These are phyloP conservation scores for Hypoxylon intermedium DNA, from an alignment of 495 filamentous ascomycete genomes.

Conservation along the genomic window DNA sequence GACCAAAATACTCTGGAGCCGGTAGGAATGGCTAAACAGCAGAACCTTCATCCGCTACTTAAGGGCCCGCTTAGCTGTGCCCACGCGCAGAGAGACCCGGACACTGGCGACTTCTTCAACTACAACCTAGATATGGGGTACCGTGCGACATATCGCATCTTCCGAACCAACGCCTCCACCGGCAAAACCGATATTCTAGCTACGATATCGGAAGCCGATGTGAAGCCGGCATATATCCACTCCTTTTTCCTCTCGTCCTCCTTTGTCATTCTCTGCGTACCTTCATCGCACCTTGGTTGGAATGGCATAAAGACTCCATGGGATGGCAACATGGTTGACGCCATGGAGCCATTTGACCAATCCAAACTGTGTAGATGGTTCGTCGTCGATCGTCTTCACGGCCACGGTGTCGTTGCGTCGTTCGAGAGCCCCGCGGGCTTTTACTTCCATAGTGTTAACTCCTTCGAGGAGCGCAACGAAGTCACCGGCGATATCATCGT, in stretches of 20 bases:
- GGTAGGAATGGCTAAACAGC: conserved; percentile 64
- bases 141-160: conserved; percentile 65
- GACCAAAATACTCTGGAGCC: conserved; percentile 76
- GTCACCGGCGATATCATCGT: conserved; percentile 53
- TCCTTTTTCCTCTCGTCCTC: conserved; percentile 71
- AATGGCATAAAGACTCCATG: conserved; percentile 60
- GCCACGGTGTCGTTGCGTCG: conserved; percentile 63
- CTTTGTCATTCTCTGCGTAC: conserved; percentile 69
- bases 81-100: conserved; percentile 73
- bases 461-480: conserved; percentile 65
- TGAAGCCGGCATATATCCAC: conserved; percentile 70
- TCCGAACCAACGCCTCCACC: conserved; percentile 63
- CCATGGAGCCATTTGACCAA: conserved; percentile 60
- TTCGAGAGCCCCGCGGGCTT: conserved; percentile 70
- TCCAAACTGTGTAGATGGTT: conserved; percentile 67
- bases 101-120: conserved; percentile 79
- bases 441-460: conserved; percentile 78
- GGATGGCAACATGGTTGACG: conserved; percentile 64
- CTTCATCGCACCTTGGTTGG: conserved; percentile 59
- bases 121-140: conserved; percentile 67
- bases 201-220: conserved; percentile 58
- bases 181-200: conserved; percentile 75
- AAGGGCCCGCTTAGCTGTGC: conserved; percentile 68
- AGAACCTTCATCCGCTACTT: conserved; percentile 67
- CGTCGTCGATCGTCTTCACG: conserved; percentile 64